Base-by-base conservation (phyloP, 1,284 basidiomycete species). In the Retiboletus flavoniger region DNA sequence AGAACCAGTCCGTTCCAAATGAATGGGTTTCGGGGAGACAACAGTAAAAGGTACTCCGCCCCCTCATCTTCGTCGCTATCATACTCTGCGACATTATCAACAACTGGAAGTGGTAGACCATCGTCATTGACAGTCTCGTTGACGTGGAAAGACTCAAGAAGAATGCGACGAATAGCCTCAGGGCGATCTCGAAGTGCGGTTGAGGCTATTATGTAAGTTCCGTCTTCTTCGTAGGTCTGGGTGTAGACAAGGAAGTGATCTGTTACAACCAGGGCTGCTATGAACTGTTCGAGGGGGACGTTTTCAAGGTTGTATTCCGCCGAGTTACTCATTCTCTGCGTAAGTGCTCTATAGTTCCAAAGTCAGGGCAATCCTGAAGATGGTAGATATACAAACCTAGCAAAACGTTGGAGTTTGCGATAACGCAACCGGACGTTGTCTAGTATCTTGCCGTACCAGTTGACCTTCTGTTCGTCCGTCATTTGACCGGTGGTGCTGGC, bases 161-260 rank as follows among this genome's bases (percentile, higher is more conserved):
- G 79, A 19, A 99, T 85, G 47, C 89, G 85, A 21, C 85, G 84
- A 60, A 98, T 90, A 43, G 84, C 75, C 14, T 91, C 87, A 0
- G 92, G 88, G n/a, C 87, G 84, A 50, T 95, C 87, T 63, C 85
- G 87, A 26, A 99, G 79, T n/a, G 83, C 82, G 3, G 80, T 84
- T 34, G 94, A 89, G 10, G 93, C 97, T 52, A 99, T 79, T 59
- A 99, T 85, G 70, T 99, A 99, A n/a, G 90, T 87, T 11, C 95
- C 95, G 26, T 96, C 88, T 63, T 91, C 87, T 70, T 98, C 95
- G 67, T 91, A 90, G 2, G 80, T 80, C 59, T 91, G 84, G 1
- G 95, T 98, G 72, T 97, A 97, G 36, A 99, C 92, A 54, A 99
- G 84, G 73, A 97, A 92, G 70, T 99, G 96, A 62, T 93, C 93